A percentile compares a stretch with the other conserved stretches of the same genome.
Evolutionary conservation across 1,284 basidiomycete species (phyloP).

Genomic region (Cryptococcus neoformans): DNA sequence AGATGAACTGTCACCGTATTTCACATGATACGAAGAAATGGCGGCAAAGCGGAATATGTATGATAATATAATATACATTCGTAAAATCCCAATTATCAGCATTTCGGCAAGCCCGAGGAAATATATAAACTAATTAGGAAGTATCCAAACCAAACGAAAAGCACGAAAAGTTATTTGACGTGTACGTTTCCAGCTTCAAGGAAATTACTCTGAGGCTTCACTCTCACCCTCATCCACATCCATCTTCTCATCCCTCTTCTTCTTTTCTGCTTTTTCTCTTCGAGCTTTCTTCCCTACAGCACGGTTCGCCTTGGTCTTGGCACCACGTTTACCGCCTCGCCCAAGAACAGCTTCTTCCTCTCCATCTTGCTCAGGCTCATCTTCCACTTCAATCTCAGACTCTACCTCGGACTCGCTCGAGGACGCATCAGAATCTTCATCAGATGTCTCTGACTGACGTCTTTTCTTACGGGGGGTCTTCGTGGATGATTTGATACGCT

Average conservation of each 20-base stretch:
- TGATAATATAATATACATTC: background rate
- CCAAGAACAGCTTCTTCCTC: conserved; percentile 30
- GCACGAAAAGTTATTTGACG: background rate
- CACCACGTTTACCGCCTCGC: conserved; percentile 38
- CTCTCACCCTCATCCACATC: background rate
- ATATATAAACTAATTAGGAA: background rate
- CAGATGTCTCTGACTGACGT: conserved; percentile 12
- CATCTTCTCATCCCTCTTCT: background rate
- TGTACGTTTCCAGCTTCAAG: no score
- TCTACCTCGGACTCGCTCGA: background rate
- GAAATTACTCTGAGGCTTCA: background rate
- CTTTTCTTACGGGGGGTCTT: conserved; percentile 8
- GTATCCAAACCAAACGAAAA: background rate
- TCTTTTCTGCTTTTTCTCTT: conserved; percentile 9
- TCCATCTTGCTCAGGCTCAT: conserved; percentile 14
- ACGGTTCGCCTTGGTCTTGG: conserved; percentile 44
- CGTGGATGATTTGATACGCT: background rate
- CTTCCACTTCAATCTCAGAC: conserved; percentile 13
- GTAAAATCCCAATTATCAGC: no score
- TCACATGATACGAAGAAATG: background rate
- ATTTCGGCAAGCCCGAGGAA: no score
- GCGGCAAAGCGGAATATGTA: background rate
- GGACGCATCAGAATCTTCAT: conserved; percentile 21
- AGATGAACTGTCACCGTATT: background rate
- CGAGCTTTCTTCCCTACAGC: conserved; percentile 23